A percentile compares a stretch with the other conserved stretches of the same genome.
These are phyloP conservation scores for Neonectria magnoliae DNA, from an alignment of 2,329 filamentous ascomycete species.

Conservation along the genomic window DNA sequence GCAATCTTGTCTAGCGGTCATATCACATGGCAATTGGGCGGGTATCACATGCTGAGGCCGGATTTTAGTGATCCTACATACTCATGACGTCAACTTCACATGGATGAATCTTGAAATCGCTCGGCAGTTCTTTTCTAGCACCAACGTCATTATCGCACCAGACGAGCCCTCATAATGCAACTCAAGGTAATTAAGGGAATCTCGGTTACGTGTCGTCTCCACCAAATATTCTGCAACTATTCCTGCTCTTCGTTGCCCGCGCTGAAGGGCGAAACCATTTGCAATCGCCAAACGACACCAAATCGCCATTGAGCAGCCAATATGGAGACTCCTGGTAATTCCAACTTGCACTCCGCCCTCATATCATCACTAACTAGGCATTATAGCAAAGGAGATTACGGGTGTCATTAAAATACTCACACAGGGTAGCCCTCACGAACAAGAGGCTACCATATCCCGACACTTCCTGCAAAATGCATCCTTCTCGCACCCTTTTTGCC, in stretches of 20 bases:
- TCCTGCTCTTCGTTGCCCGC: background rate
- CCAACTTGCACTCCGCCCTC: no score
- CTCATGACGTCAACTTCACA: conserved; percentile 18
- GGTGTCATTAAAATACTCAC: conserved; percentile 74
- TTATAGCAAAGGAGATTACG: conserved; percentile 67
- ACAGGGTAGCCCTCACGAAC: conserved; percentile 72
- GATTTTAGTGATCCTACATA: background rate
- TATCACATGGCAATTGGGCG: background rate
- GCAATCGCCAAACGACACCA: background rate
- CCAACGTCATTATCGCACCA: background rate
- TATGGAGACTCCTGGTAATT: conserved; percentile 8
- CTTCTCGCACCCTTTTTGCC: conserved; percentile 84
- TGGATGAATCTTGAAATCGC: background rate
- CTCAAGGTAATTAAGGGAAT: background rate
- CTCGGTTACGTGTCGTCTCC: background rate
- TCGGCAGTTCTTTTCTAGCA: background rate
- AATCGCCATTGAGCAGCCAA: background rate
- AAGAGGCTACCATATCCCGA: conserved; percentile 70
- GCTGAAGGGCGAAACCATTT: background rate
- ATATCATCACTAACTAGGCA: background rate
- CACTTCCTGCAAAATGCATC: conserved; percentile 79
- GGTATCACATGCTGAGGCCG: background rate
- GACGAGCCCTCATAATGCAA: background rate
- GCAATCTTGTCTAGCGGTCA: background rate
- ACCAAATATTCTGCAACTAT: background rate